Percentiles rank a stretch among this genome's conserved stretches.
These are phyloP conservation scores for Phytophthora cajani DNA, from an alignment of 352 stramenopile species.

Conservation along the genomic window DNA sequence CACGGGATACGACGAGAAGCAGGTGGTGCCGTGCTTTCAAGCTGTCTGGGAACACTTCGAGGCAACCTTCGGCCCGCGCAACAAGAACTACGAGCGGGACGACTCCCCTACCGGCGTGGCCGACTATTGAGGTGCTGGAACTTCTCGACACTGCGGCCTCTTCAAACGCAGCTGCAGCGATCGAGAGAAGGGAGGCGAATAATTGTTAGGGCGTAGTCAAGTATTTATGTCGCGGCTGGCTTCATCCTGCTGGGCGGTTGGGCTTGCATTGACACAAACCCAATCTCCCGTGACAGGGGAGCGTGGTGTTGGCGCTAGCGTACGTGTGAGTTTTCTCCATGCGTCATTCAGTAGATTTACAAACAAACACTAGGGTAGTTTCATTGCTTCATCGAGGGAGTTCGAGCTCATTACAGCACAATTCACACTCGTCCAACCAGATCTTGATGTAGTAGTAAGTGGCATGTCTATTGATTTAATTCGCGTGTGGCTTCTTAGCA, in stretches of 20 bases:
- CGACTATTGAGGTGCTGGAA: constrained; percentile 46
- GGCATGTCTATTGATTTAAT: constrained; percentile 29
- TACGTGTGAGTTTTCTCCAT: constrained; percentile 37
- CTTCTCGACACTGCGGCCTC: constrained; percentile 14
- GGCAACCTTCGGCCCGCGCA: constrained; percentile 71
- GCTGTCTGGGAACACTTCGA: constrained; percentile 87
- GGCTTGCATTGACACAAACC: constrained; percentile 25
- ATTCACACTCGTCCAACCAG: constrained; percentile 11
- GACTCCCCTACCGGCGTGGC: constrained; percentile 77
- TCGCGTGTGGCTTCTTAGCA: constrained; percentile 9
- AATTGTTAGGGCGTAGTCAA: constrained; percentile 56
- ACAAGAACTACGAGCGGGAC: constrained; percentile 68
- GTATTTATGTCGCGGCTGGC: constrained; percentile 50
- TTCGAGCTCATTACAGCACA: constrained; percentile 7
- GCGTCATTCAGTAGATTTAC: constrained; percentile 35
- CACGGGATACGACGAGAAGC: constrained; percentile 80
- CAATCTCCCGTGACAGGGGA: constrained; percentile 7
- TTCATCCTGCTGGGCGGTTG: constrained; percentile 25
- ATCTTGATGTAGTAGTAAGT: not conserved
- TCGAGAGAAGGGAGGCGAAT: constrained; percentile 22
- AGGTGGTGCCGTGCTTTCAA: constrained; percentile 85
- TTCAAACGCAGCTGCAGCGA: constrained; percentile 16
- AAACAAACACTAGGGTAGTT: constrained; percentile 16
- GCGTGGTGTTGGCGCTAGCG: constrained; percentile 29
- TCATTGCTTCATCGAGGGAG: constrained; percentile 17